Base-by-base conservation (phyloP, 78 protist genomes). In the Dictyostelium capitatum region DNA sequence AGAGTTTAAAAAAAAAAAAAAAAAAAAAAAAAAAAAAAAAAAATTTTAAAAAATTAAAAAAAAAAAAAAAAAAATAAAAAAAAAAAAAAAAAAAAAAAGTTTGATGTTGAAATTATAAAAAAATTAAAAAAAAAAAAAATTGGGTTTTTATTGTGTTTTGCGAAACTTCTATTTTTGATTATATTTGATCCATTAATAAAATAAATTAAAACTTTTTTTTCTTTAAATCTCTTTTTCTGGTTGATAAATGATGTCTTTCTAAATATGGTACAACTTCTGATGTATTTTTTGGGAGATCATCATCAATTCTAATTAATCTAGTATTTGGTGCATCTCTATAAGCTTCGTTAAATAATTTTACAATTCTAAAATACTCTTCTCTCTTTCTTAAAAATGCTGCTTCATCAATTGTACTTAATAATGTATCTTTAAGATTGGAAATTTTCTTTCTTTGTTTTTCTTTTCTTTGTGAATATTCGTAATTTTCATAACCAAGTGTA, bases 391-490 rank as follows among this genome's bases (percentile, higher is more conserved):
- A 25, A 30, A 75, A 85, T 48, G 25, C 37, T 2, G 17, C n/a
- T 47, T 73, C 83, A 48, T 47, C 32, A 9, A 37, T 1, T 3
- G 83, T n/a, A 6, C 51, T 25, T 4, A 85, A 41, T 3, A 85
- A 32, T 14, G 64, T 75, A 6, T 85, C 92, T 62, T 75, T 85
- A 7, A 85, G 28, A 46, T 75, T 85, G 32, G 75, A 75, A 0
- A 85, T 75, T 77, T 32, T 85, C 46, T 85, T 85, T 75, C 92
- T 85, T 43, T 50, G 41, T 25, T 28, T 51, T 6, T 85, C 92
- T 75, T 23, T 85, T 37, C 43, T 37, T 37, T 37, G 43, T 37
- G 43, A 37, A 37, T 37, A 37, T 37, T 37, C 43, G 2, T 37
- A 37, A 37, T 37, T 37, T 37, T 37, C 43, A 2, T 37, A 37